A percentile compares a stretch with the other conserved stretches of the same genome.
phyloP scores from a whole-genome alignment of 768 basidiomycete species.

The Galerina marginata region DNA sequence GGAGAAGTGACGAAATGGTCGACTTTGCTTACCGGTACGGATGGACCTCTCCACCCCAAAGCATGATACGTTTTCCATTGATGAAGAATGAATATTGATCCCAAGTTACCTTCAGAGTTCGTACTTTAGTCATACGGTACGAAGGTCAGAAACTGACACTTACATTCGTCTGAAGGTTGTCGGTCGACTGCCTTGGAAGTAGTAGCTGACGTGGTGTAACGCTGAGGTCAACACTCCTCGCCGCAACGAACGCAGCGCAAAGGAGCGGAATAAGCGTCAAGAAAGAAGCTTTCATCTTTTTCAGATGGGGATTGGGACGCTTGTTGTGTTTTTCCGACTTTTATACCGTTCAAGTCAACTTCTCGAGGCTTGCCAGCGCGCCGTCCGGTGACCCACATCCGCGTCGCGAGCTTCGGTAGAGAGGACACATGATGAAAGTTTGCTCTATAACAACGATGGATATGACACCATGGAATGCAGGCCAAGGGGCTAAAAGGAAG shows the following conservation, averaged over 20 bases:
- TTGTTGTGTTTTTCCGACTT: background rate
- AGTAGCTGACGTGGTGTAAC: background rate
- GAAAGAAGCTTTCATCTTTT: background rate
- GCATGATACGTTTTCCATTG: constrained; percentile 8
- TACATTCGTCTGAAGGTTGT: constrained; percentile 8
- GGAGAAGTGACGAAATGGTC: no score
- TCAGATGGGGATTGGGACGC: background rate
- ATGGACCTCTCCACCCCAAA: constrained; percentile 10
- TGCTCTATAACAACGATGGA: background rate
- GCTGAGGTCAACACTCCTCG: background rate
- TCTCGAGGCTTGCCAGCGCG: background rate
- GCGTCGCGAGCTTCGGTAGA: background rate
- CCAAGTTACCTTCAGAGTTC: constrained; percentile 7
- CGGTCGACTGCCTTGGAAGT: background rate
- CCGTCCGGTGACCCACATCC: background rate
- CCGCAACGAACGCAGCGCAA: background rate
- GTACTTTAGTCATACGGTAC: background rate
- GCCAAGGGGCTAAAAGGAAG: background rate
- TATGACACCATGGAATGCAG: background rate
- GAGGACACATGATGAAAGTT: background rate
- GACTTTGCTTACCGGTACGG: constrained; percentile 3
- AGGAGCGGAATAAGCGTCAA: background rate
- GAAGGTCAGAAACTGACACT: background rate
- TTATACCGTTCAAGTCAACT: background rate
- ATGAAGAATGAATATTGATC: constrained; percentile 7